These are phyloP conservation scores for Phytophthora brassicae DNA, from an alignment of 352 stramenopile genomes.

Conservation along the genomic window DNA sequence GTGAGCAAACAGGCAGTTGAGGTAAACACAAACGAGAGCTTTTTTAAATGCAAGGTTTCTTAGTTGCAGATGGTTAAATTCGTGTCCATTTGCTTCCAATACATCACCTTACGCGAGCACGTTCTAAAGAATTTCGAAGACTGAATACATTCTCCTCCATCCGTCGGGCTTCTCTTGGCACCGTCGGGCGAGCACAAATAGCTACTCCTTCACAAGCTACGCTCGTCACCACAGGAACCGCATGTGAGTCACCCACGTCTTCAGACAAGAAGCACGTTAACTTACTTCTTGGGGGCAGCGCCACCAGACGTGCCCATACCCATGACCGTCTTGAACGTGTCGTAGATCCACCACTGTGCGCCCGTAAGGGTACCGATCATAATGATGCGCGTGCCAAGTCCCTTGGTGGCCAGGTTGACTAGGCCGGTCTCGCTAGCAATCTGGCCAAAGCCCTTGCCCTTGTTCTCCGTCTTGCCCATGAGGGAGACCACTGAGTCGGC, in stretches of 20 bases:
- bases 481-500: conserved; percentile 99
- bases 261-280: conserved; percentile 33
- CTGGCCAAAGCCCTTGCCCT: conserved; percentile 88
- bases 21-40: neutral
- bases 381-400: conserved; percentile 92
- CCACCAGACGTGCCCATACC: conserved; percentile 92
- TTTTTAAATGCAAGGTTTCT: conserved; percentile 19
- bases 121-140: conserved; percentile 23
- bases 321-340: conserved; percentile 93
- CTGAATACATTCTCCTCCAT: conserved; percentile 7
- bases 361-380: conserved; percentile 96
- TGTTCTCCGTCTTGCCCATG: conserved; percentile 92
- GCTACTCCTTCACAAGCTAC: neutral
- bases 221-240: neutral
- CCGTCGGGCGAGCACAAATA: neutral
- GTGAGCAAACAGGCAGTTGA: too few relatives aligned
- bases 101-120: conserved; percentile 16
- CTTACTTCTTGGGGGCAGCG: conserved; percentile 66
- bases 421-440: conserved; percentile 84
- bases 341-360: conserved; percentile 98
- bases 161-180: conserved; percentile 24
- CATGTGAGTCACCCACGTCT: conserved; percentile 10
- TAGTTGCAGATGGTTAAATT: conserved; percentile 25
- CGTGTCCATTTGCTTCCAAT: conserved; percentile 11
- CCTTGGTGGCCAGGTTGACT: conserved; percentile 84